phyloP scores from a whole-genome alignment of 108 stramenopile species.

The Skeletonema potamos region DNA sequence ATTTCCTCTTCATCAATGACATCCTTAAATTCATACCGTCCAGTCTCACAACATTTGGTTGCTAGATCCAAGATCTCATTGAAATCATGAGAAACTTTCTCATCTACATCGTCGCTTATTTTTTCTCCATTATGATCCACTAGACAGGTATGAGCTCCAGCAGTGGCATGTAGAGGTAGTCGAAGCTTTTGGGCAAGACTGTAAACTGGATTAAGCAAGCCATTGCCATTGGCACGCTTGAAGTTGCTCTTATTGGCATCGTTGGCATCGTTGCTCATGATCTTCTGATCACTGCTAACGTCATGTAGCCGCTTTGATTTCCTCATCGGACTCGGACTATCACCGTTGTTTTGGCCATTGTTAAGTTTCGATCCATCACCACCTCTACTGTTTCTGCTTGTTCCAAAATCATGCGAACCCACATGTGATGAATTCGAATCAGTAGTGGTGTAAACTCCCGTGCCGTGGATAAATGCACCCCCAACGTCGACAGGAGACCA shows the following conservation, averaged over 20 bases:
- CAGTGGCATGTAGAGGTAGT: constrained; percentile 35
- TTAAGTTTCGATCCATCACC: neutral
- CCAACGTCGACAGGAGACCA: constrained; percentile 67
- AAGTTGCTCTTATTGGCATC: neutral
- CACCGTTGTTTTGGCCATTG: neutral
- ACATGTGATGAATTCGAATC: neutral
- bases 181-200: constrained; percentile 46
- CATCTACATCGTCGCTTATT: constrained; percentile 62
- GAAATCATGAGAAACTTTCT: constrained; percentile 59
- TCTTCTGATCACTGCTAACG: neutral
- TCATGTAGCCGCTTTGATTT: neutral
- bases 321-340: neutral
- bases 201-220: constrained; percentile 65
- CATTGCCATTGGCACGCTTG: constrained; percentile 20
- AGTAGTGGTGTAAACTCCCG: constrained; percentile 46
- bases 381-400: constrained; percentile 6
- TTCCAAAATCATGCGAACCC: constrained; percentile 46
- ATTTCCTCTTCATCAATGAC: constrained; percentile 2
- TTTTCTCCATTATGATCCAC: constrained; percentile 70
- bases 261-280: neutral
- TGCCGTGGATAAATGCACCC: constrained; percentile 91
- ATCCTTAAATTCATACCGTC: constrained; percentile 16
- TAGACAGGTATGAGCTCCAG: constrained; percentile 31
- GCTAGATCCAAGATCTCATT: constrained; percentile 71
- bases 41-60: constrained; percentile 45